Conservation (phyloP, 345 rosid genomes). For the Arabis alpina region DNA sequence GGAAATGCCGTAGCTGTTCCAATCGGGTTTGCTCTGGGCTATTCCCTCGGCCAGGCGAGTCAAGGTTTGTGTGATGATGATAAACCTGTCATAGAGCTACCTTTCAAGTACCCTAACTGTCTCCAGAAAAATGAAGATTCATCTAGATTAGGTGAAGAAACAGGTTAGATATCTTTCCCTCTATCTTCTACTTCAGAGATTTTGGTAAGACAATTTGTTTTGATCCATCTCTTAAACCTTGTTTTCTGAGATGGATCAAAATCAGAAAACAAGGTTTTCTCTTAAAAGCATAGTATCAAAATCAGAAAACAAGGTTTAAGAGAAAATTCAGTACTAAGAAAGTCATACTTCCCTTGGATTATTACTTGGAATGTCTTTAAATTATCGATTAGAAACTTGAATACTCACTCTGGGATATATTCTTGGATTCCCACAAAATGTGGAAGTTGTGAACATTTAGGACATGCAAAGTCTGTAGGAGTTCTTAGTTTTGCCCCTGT, state of each 20-base stretch:
- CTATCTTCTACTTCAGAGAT: neutral
- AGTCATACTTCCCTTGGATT: too few relatives aligned
- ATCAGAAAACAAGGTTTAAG: neutral
- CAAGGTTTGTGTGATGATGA: constrained; percentile 40
- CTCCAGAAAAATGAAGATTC: neutral
- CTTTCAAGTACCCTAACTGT: constrained; percentile 39
- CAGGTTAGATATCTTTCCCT: too few relatives aligned
- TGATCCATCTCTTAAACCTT: neutral
- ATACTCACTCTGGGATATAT: too few relatives aligned
- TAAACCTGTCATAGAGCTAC: constrained; percentile 28
- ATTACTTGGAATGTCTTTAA: too few relatives aligned
- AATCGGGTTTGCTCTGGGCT: constrained; percentile 42
- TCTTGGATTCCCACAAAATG: too few relatives aligned
- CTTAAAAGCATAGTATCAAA: too few relatives aligned
- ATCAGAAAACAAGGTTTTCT: too few relatives aligned
- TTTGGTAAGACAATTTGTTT: neutral
- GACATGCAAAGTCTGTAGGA: too few relatives aligned
- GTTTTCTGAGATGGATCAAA: neutral
- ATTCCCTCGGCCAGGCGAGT: constrained; percentile 34
- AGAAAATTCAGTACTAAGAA: neutral
- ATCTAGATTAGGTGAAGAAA: neutral
- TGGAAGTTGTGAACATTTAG: too few relatives aligned
- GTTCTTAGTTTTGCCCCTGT: too few relatives aligned
- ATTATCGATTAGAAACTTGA: too few relatives aligned
- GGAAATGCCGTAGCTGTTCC: constrained; percentile 51